Conservation (phyloP, 2,329 filamentous ascomycete genomes). For the Cyphellophora europaea region DNA sequence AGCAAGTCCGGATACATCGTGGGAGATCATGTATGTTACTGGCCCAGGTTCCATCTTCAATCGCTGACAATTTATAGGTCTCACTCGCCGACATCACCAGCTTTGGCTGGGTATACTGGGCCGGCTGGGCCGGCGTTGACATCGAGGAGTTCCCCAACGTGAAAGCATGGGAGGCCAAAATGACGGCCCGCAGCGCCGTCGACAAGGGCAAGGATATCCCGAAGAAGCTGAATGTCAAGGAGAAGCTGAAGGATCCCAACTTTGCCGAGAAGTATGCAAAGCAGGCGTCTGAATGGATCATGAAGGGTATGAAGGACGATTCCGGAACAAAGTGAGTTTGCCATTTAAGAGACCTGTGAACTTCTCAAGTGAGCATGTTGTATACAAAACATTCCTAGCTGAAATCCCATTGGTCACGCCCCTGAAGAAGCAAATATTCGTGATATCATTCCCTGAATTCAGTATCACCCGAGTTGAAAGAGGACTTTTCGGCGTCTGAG, state of each 20-base stretch:
- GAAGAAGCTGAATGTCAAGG: slow-evolving; percentile 9
- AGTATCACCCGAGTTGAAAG: too few relatives aligned
- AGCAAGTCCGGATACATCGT: slow-evolving; percentile 44
- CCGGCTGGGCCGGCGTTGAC: slow-evolving; percentile 34
- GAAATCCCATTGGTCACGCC: too few relatives aligned
- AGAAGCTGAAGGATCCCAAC: slow-evolving; percentile 4
- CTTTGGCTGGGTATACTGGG: slow-evolving; percentile 65
- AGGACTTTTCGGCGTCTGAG: too few relatives aligned
- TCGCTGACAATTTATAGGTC: slow-evolving; percentile 57
- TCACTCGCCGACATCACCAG: slow-evolving; percentile 63
- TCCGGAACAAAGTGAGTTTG: too few relatives aligned
- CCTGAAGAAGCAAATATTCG: too few relatives aligned
- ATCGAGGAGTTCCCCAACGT: slow-evolving; percentile 15
- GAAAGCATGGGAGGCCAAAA: slow-evolving; percentile 11
- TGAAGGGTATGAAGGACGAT: slow-evolving; percentile 60
- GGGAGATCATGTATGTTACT: slow-evolving; percentile 33
- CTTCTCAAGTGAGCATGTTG: too few relatives aligned
- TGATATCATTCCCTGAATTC: too few relatives aligned
- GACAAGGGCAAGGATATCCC: slow-evolving; percentile 6
- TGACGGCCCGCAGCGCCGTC: slow-evolving; percentile 10
- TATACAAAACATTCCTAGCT: too few relatives aligned
- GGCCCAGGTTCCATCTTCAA: neutral
- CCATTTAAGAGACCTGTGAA: too few relatives aligned
- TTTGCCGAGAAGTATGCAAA: slow-evolving; percentile 6
- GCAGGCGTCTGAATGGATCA: slow-evolving; percentile 54